A percentile compares a stretch with the other conserved stretches of the same genome.
Conservation (phyloP, 108 stramenopile genomes). For the Parietichytrium sp. region DNA sequence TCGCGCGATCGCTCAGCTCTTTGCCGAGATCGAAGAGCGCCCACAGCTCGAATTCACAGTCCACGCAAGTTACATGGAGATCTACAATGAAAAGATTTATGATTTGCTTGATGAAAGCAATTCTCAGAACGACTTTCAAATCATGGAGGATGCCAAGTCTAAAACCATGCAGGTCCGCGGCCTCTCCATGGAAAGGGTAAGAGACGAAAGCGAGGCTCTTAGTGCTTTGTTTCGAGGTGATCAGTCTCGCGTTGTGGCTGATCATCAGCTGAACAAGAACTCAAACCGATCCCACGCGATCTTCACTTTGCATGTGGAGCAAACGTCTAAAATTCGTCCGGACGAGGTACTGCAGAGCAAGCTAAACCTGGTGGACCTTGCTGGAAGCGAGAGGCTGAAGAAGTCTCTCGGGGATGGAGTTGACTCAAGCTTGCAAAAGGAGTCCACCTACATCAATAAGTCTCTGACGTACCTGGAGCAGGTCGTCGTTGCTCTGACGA, state of each 20-base stretch:
- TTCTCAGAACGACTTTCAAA: constrained; percentile 17
- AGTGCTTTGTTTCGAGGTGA: constrained; percentile 52
- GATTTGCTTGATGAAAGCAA: constrained; percentile 45
- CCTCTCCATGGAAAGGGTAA: constrained; percentile 53
- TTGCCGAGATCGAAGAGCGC: constrained; percentile 43
- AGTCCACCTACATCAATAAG: constrained; percentile 71
- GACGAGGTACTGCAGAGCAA: constrained; percentile 59
- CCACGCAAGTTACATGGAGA: constrained; percentile 51
- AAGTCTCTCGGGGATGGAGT: constrained; percentile 52
- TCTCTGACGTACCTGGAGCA: constrained; percentile 70
- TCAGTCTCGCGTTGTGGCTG: constrained; percentile 48
- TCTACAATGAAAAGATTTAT: constrained; percentile 57
- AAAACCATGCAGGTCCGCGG: constrained; percentile 57
- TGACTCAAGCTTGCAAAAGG: constrained; percentile 52
- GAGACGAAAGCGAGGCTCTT: constrained; percentile 48
- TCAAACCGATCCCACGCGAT: constrained; percentile 69
- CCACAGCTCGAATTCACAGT: constrained; percentile 47
- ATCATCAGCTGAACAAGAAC: constrained; percentile 64
- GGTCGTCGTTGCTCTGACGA: constrained; percentile 67
- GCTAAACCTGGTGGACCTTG: constrained; percentile 68
- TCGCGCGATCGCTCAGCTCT: constrained; percentile 52
- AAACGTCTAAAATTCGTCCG: constrained; percentile 59
- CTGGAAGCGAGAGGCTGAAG: constrained; percentile 68
- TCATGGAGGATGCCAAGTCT: constrained; percentile 50
- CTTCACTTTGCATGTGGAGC: constrained; percentile 63